These are phyloP conservation scores for Lichtheimia ramosa DNA, from an alignment of 371 early-diverging fungal genomes.

Conservation along the genomic window DNA sequence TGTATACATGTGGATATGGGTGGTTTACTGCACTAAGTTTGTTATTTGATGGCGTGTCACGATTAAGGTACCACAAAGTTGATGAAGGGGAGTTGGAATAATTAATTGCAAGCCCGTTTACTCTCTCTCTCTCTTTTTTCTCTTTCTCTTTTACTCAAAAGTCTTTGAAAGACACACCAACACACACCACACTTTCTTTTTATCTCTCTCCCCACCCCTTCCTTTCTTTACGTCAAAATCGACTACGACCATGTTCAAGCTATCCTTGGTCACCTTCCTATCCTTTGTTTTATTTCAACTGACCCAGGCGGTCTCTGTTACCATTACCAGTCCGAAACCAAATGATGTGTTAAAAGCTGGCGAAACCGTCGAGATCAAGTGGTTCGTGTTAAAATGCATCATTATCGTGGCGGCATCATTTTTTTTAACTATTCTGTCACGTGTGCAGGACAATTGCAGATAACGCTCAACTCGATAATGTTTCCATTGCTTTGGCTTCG, in stretches of 20 bases:
- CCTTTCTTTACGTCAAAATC: conserved; percentile 9
- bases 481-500: conserved; percentile 41
- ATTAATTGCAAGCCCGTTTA: not conserved
- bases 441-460: conserved; percentile 9
- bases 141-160: not conserved
- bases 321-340: conserved; percentile 24
- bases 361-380: conserved; percentile 38
- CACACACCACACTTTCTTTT: not conserved
- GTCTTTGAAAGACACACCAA: not conserved
- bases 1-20: no score
- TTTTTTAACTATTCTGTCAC: no score
- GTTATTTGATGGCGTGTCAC: conserved; percentile 12
- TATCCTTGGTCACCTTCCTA: conserved; percentile 12
- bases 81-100: conserved; percentile 7
- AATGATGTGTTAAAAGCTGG: conserved; percentile 32
- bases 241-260: conserved; percentile 9
- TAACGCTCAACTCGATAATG: conserved; percentile 5
- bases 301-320: conserved; percentile 20
- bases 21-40: no score
- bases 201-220: conserved; percentile 11
- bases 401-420: not conserved
- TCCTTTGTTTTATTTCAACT: conserved; percentile 17
- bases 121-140: conserved; percentile 6
- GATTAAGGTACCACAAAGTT: conserved; percentile 7
- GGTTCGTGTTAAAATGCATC: conserved; percentile 19